Base-by-base conservation (phyloP, 352 stramenopile species). In the Phytophthora chlamydospora region DNA sequence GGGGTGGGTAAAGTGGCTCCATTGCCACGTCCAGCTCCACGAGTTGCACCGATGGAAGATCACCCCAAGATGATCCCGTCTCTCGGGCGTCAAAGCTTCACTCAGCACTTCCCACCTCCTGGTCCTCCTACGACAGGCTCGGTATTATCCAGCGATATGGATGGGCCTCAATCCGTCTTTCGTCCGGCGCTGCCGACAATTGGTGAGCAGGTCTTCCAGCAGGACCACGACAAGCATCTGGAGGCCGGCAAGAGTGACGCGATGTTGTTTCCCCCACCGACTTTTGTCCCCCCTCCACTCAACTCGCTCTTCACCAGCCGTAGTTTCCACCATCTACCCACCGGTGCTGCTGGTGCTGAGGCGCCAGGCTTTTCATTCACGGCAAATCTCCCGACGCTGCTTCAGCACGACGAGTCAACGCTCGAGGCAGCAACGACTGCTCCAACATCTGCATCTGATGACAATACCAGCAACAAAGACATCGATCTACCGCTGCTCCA, bases 261-360 rank as follows among this genome's bases (percentile, higher is more conserved):
- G 13, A 62, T 62, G 32, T 41, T 48, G 24, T 45, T 59, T 6
- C 16, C 41, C 12, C 44, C 58, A 21, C 21, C 64, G 40, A 45
- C 49, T 5, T 71, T 73, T 31, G 40, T 71, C 10, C 54, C 68
- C 2, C 68, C 54, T n/a, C 55, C 54, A 48, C 44, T 73, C 14
- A 63, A 70, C 36, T 53, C 58, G 12, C 38, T 73, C 3, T 66
- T 67, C 9, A 34, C 47, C 31, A 3, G 21, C 21, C 21, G 21
- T 24, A 24, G 21, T 24, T 24, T 24, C 21, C 21, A 24, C 21
- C 21, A 24, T 24, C 21, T 24, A 24, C 21, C 53, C 62, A 51
- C 48, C 58, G 21, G 41, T 57, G 10, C n/a, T 13, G 34, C 43
- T 58, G 49, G 32, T 57, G 44, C 39, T 46, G 56, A 32, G 38